Percentiles rank a stretch among this genome's conserved stretches.
These are phyloP conservation scores for Penicillium diatomitis DNA, from an alignment of 495 filamentous ascomycete species.

Conservation along the genomic window DNA sequence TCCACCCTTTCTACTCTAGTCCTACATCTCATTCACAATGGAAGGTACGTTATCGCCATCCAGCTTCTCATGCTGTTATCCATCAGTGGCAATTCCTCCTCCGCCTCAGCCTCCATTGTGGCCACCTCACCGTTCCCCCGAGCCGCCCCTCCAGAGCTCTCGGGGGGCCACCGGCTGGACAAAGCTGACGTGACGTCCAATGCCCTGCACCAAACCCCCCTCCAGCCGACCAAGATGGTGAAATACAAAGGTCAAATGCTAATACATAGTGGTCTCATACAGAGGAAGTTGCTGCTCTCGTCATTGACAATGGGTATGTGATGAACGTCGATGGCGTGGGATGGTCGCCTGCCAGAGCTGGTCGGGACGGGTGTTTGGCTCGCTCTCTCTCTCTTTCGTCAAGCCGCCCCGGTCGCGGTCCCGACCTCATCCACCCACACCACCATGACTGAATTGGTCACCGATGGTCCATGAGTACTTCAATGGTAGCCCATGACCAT, in stretches of 20 bases:
- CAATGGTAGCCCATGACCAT: slow-evolving; percentile 9
- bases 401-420: slow-evolving; percentile 21
- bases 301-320: slow-evolving; percentile 99
- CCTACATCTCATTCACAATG: slow-evolving; percentile 50
- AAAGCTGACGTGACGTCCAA: slow-evolving; percentile 1
- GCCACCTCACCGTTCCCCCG: slow-evolving; percentile 30
- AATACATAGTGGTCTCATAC: slow-evolving; percentile 38
- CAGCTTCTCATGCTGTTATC: neutral
- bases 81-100: neutral
- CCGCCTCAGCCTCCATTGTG: slow-evolving; percentile 7
- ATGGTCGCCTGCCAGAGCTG: slow-evolving; percentile 7
- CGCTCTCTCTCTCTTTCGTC: slow-evolving; percentile 1
- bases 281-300: slow-evolving; percentile 99
- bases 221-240: neutral
- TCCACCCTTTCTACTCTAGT: slow-evolving; percentile 31
- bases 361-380: slow-evolving; percentile 11
- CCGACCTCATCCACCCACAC: slow-evolving; percentile 11
- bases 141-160: slow-evolving; percentile 13
- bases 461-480: slow-evolving; percentile 7
- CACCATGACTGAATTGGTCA: neutral
- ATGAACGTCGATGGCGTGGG: slow-evolving; percentile 6
- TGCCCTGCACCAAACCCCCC: neutral
- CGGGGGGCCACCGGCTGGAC: neutral
- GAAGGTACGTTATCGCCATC: slow-evolving; percentile 56
- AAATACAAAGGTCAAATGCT: slow-evolving; percentile 29